Base-by-base conservation (phyloP, 2,329 filamentous ascomycete genomes). In the Ascocoryne sarcoides region DNA sequence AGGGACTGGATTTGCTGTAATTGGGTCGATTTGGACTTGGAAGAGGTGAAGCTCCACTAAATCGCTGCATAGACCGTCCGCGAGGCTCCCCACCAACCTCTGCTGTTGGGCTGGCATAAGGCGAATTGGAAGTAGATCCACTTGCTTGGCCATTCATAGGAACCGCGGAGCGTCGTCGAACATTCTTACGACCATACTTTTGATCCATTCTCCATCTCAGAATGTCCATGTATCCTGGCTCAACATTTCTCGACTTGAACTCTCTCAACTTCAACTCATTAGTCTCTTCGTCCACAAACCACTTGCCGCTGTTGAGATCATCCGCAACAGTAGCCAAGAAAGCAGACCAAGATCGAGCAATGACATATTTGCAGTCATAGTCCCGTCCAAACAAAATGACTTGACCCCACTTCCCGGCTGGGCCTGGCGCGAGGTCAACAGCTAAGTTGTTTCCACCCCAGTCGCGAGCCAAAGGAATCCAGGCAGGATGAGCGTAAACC, bases 401-500 rank as follows among this genome's bases (percentile, higher is more conserved):
- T 62, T 98, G 92, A 39, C 92, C 92, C 90, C 92, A 98, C 60
- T 81, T 84, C 29, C 92, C 92, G 34, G 76, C 75, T 8, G 90
- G 86, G 2, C 92, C 92, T 16, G 92, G 92, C 5, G 89, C 86
- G 43, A 98, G 70, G 62, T 98, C 92, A 34, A 95, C 77, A 14
- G 89, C 90, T 57, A 98, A 72, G 68, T 95, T 93, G 75, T 98
- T 98, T 63, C 92, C 92, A 61, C 92, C 92, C 92, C 92, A 98
- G 62, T 98, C 92, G 53, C 92, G 84, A 43, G 89, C 90, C 23
- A 98, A 70, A 39, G 92, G 90, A 52, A 98, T 95, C 92, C 92
- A 98, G 38, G 81, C 84, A 2, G 88, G 82, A 62, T 98, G 90
- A 2, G 88, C 84, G 58, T 98, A 98, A 0, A 84, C 84, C 61